Conservation (phyloP, 371 early-diverging fungal genomes). For the Mucor irregularis region DNA sequence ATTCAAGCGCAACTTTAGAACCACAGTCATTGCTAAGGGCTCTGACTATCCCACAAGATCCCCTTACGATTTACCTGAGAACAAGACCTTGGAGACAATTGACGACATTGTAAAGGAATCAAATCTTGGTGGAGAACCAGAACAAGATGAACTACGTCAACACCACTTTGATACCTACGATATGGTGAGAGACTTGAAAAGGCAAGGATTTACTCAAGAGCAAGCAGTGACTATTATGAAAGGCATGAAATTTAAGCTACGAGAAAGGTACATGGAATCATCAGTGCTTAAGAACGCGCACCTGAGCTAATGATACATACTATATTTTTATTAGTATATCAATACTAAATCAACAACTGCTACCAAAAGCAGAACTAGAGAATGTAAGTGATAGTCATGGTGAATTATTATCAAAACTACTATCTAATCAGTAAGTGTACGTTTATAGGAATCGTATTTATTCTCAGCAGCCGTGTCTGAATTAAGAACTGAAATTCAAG, state of each 20-base stretch:
- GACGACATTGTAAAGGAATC: not conserved
- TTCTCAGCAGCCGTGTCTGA: slow-evolving; percentile 75
- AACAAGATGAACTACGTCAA: slow-evolving; percentile 8
- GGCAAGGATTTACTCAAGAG: slow-evolving; percentile 62
- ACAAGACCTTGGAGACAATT: not conserved
- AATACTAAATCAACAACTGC: slow-evolving; percentile 18
- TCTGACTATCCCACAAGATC: not conserved
- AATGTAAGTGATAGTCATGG: slow-evolving; percentile 25
- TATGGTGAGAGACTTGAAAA: slow-evolving; percentile 61
- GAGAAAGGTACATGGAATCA: slow-evolving; percentile 37
- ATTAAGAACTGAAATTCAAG: slow-evolving; percentile 79
- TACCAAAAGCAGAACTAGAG: slow-evolving; percentile 54
- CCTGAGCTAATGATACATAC: not conserved
- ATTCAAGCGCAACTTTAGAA: not conserved
- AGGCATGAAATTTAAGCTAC: slow-evolving; percentile 65
- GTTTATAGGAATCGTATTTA: slow-evolving; percentile 64
- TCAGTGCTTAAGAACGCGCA: not conserved
- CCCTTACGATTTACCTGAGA: not conserved
- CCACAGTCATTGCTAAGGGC: not conserved
- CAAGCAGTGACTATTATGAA: slow-evolving; percentile 79
- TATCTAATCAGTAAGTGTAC: not conserved
- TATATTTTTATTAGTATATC: slow-evolving; percentile 20
- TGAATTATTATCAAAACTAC: not conserved
- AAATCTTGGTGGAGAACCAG: not conserved
- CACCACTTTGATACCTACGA: slow-evolving; percentile 75